Evolutionary conservation across 73 alveolate genomes (phyloP).

Genomic region (Symbiodinium natans): DNA sequence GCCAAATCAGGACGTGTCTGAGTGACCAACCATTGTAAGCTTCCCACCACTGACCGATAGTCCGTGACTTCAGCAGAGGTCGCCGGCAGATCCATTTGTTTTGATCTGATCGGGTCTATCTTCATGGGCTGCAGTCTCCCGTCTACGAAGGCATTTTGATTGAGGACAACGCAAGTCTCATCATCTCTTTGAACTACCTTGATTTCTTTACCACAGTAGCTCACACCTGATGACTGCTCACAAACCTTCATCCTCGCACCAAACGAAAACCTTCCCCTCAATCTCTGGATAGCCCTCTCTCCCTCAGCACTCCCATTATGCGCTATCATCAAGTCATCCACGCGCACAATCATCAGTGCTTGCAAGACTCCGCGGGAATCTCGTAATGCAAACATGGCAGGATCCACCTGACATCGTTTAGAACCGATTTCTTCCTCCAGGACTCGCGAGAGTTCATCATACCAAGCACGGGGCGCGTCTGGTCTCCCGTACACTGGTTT

Average conservation of each 20-base stretch:
- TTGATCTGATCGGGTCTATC: background rate
- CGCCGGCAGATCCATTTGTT: background rate
- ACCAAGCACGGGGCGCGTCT: conserved; percentile 14
- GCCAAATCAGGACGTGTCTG: background rate
- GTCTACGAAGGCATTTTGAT: background rate
- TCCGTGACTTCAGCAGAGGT: background rate
- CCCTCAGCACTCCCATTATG: background rate
- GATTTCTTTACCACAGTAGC: conserved; percentile 24
- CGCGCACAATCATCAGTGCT: background rate
- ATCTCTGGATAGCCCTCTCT: background rate
- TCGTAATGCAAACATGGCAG: background rate
- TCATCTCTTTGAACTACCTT: background rate
- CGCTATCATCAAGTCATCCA: conserved; percentile 24
- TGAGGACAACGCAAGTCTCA: background rate
- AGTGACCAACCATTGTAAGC: background rate
- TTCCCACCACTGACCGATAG: background rate
- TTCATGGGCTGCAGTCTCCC: background rate
- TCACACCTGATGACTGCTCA: background rate
- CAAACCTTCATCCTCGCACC: background rate
- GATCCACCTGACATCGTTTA: background rate
- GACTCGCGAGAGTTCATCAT: background rate
- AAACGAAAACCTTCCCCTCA: background rate
- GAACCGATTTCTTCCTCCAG: background rate
- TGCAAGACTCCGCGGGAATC: background rate
- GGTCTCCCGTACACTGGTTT: conserved; percentile 28